Base-by-base conservation (phyloP, 2,329 filamentous ascomycete species). In the Aspergillus fumigatiaffinis region DNA sequence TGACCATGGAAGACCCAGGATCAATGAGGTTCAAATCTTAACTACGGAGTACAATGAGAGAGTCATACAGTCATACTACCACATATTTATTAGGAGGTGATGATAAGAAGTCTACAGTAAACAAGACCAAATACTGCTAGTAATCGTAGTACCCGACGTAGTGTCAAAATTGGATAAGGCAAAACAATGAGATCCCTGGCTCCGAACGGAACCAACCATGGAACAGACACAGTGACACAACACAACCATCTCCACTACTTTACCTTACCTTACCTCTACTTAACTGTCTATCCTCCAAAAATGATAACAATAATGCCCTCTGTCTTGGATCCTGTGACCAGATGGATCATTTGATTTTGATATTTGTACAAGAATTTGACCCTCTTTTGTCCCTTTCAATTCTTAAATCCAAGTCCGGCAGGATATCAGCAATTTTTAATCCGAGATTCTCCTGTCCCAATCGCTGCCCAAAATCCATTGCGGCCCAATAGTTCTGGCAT, bases 391-490 rank as follows among this genome's bases (percentile, higher is more conserved):
- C 47, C 50, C 47, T 51, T 42, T 51, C 26, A 38, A 50, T 28
- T 25, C 25, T 25, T 17, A 9, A 20, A 38, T 46, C 2, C n/a
- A 12, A 3, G 7, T 25, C 20, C 20, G 17, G 10, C 50, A 25
- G 21, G 29, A 21, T 56, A 26, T 41, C 42, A 54, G 35, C 53
- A 48, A 51, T 55, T 29, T 21, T 20, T 28, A 35, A 47, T 50
- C 53, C 53, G 55, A 54, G 44, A 58, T 46, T 55, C 42, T 42
- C 38, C 51, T 48, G 47, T 58, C 48, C 38, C 58, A 51, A 55
- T 62, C 38, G 56, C 50, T 62, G 60, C 60, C 60, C 60, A 59
- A 62, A 62, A 60, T 44, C 32, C 25, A 21, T 47, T 62, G 60
- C 60, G 60, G 60, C 60, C 60, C 60, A 62, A 62, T 56, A 53